phyloP scores from a whole-genome alignment of 2,329 filamentous ascomycete genomes.

The Hypoxylon sp. region DNA sequence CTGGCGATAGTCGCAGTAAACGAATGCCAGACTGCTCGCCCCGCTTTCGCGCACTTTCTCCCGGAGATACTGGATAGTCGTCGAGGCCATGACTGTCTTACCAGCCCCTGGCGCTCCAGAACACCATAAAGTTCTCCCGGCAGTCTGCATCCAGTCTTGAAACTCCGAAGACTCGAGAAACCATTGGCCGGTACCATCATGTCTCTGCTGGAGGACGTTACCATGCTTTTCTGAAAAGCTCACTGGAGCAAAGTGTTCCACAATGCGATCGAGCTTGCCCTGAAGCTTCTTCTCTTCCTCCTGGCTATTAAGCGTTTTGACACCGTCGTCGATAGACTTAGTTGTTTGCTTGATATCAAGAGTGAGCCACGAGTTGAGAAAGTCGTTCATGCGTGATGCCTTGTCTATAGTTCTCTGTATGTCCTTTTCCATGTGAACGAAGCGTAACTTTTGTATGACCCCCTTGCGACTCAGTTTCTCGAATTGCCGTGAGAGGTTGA shows the following conservation, averaged over 20 bases:
- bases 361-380: slow-evolving; percentile 37
- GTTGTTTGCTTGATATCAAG: slow-evolving; percentile 34
- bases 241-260: slow-evolving; percentile 30
- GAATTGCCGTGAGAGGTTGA: slow-evolving; percentile 24
- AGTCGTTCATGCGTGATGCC: slow-evolving; percentile 34
- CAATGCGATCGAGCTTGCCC: slow-evolving; percentile 28
- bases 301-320: slow-evolving; percentile 26
- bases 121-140: slow-evolving; percentile 31
- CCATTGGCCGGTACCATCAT: slow-evolving; percentile 35
- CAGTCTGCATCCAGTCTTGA: slow-evolving; percentile 31
- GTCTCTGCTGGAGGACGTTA: slow-evolving; percentile 32
- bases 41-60: slow-evolving; percentile 16
- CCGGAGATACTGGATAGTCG: slow-evolving; percentile 30
- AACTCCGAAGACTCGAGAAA: slow-evolving; percentile 33
- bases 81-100: slow-evolving; percentile 38
- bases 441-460: slow-evolving; percentile 25
- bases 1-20: slow-evolving; percentile 40
- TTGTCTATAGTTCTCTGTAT: slow-evolving; percentile 32
- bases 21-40: slow-evolving; percentile 19
- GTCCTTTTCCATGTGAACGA: slow-evolving; percentile 35
- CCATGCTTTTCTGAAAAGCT: slow-evolving; percentile 37
- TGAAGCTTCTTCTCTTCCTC: slow-evolving; percentile 26
- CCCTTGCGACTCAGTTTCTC: slow-evolving; percentile 27
- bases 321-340: slow-evolving; percentile 27
- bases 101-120: slow-evolving; percentile 36